phyloP scores from a whole-genome alignment of 306 rosid species.

The Cucurbita maxima region DNA sequence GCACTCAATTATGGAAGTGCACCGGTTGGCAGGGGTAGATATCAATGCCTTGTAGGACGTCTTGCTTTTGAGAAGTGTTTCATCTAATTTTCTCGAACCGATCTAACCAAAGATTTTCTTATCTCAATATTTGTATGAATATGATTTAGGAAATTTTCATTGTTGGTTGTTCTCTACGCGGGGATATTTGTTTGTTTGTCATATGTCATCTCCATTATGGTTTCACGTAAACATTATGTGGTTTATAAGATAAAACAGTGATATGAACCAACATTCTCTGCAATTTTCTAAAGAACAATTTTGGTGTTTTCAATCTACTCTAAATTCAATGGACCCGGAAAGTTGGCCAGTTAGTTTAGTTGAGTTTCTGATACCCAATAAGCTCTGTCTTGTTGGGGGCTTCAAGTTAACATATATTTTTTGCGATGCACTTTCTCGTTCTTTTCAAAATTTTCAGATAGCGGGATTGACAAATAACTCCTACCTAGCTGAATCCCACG shows the following conservation, averaged over 20 bases:
- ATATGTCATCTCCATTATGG: not conserved
- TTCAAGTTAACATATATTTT: not conserved
- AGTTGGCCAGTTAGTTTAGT: not conserved
- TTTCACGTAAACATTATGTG: not conserved
- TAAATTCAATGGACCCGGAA: not conserved
- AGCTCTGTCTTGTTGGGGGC: not conserved
- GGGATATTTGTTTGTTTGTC: not conserved
- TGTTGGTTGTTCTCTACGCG: not conserved
- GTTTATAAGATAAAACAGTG: not conserved
- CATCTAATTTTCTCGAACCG: not conserved
- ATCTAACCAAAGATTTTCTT: not conserved
- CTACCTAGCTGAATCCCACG: slow-evolving; percentile 52
- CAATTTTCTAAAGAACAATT: not conserved
- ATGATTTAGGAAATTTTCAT: not conserved
- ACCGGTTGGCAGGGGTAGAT: too few relatives aligned
- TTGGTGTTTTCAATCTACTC: not conserved
- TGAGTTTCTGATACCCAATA: not conserved
- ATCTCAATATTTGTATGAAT: not conserved
- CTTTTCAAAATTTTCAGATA: slow-evolving; percentile 31
- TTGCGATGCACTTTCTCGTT: not conserved
- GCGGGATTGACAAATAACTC: slow-evolving; percentile 98
- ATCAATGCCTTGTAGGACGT: too few relatives aligned
- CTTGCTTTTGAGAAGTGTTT: not conserved
- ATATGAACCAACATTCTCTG: not conserved
- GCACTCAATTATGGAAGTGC: too few relatives aligned